Evolutionary conservation across 345 rosid species (phyloP).

Genomic region (Kernera saxatilis): DNA sequence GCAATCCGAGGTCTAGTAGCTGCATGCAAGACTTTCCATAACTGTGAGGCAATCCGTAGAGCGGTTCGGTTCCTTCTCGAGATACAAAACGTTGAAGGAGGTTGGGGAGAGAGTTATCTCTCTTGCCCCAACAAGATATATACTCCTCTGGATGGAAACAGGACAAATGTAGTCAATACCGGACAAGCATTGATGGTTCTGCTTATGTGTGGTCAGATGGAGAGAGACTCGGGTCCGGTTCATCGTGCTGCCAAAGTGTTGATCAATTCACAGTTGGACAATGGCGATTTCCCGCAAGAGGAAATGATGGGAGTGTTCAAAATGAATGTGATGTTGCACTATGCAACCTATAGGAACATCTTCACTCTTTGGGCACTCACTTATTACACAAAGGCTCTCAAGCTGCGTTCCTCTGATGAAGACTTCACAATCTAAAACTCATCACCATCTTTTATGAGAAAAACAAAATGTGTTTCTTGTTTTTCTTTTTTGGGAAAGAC

Average conservation of each 20-base stretch:
- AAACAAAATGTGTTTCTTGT: too few relatives aligned
- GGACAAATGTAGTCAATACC: constrained; percentile 44
- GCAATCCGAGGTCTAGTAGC: constrained; percentile 32
- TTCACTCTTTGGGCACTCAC: neutral
- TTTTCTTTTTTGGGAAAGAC: too few relatives aligned
- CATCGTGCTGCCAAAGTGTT: constrained; percentile 46
- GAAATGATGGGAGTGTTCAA: neutral
- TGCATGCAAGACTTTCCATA: constrained; percentile 28
- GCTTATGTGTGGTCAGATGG: constrained; percentile 45
- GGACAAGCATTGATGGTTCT: constrained; percentile 46
- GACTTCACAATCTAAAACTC: too few relatives aligned
- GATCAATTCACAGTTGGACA: constrained; percentile 50
- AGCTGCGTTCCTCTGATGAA: too few relatives aligned
- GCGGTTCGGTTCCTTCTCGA: constrained; percentile 35
- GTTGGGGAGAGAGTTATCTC: constrained; percentile 51
- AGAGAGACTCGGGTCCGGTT: too few relatives aligned
- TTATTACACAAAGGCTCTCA: neutral
- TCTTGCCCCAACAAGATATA: constrained; percentile 49
- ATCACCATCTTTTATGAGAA: too few relatives aligned
- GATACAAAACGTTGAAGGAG: constrained; percentile 38
- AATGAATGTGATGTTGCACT: neutral
- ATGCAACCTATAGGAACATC: neutral
- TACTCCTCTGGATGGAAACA: constrained; percentile 31
- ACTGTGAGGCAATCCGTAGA: constrained; percentile 26
- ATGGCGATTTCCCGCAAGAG: constrained; percentile 50